These are phyloP conservation scores for Tilletiopsis washingtonensis DNA, from an alignment of 1,284 basidiomycete species.

Conservation along the genomic window DNA sequence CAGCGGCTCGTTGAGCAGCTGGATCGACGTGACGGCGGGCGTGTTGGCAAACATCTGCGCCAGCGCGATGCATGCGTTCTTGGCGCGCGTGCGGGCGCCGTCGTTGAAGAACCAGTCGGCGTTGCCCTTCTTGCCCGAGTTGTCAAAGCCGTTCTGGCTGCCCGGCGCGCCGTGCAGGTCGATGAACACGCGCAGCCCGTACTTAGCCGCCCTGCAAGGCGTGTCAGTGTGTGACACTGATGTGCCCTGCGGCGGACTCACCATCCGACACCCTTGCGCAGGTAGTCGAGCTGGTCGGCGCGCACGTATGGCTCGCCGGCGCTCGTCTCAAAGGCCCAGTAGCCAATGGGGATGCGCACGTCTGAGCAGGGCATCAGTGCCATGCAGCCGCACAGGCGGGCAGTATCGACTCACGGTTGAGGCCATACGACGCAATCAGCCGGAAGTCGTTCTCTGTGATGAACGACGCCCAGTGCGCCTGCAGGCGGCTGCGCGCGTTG, in stretches of 20 bases:
- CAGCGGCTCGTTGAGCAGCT: conserved; percentile 41
- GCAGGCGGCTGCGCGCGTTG: conserved; percentile 34
- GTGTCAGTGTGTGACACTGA: too few relatives aligned
- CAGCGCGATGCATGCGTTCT: conserved; percentile 59
- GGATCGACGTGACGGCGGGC: conserved; percentile 31
- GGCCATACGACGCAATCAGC: conserved; percentile 52
- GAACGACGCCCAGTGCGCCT: conserved; percentile 67
- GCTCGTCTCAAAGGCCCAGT: conserved; percentile 80
- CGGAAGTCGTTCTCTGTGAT: conserved; percentile 69
- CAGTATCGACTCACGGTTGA: too few relatives aligned
- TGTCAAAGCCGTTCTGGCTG: conserved; percentile 60
- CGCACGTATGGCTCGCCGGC: conserved; percentile 74
- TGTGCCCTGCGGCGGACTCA: too few relatives aligned
- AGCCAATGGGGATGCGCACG: conserved; percentile 78
- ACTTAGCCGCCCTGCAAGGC: conserved; percentile 60
- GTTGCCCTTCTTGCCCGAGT: conserved; percentile 14
- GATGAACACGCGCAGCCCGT: conserved; percentile 71
- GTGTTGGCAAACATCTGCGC: conserved; percentile 30
- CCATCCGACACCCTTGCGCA: conserved; percentile 64
- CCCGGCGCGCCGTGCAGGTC: conserved; percentile 57
- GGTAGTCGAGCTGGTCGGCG: conserved; percentile 61
- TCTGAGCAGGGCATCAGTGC: conserved; percentile 46
- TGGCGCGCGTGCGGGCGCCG: conserved; percentile 63
- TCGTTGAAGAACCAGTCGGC: conserved; percentile 65
- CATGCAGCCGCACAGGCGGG: too few relatives aligned